These are phyloP conservation scores for Tolypocladium guangdongense DNA, from an alignment of 2,329 filamentous ascomycete genomes.

Conservation along the genomic window DNA sequence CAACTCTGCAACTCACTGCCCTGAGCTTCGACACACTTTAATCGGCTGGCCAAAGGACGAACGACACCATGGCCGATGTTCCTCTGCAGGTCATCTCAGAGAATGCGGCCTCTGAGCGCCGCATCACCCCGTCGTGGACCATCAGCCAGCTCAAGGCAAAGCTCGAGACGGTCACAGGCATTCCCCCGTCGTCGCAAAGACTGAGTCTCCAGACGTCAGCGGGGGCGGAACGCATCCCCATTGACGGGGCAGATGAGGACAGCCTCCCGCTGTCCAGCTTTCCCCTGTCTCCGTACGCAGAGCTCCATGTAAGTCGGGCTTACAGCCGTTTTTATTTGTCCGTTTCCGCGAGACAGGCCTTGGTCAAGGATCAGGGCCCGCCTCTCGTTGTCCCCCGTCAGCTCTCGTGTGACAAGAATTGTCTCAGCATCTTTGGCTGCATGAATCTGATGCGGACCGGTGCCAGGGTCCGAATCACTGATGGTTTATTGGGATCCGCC, in stretches of 20 bases:
- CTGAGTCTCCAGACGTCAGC: conserved; percentile 56
- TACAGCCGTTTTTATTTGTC: conserved; percentile 7
- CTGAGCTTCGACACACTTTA: not conserved
- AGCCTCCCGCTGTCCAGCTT: conserved; percentile 51
- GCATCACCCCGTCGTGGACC: conserved; percentile 86
- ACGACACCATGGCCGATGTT: conserved; percentile 53
- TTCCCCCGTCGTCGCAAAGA: conserved; percentile 69
- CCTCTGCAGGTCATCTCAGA: conserved; percentile 66
- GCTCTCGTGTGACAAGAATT: conserved; percentile 1
- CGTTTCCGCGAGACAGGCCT: not conserved
- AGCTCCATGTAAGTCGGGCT: conserved; percentile 59
- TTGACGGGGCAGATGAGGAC: conserved; percentile 67
- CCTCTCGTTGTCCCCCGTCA: not conserved
- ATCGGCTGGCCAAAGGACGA: not conserved
- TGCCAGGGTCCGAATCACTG: not conserved
- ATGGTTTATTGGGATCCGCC: not conserved
- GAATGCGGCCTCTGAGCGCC: conserved; percentile 73
- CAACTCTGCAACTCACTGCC: not conserved
- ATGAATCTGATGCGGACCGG: not conserved
- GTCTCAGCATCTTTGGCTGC: conserved; percentile 1
- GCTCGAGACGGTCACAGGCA: conserved; percentile 85
- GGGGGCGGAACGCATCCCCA: conserved; percentile 46
- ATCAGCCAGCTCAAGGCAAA: conserved; percentile 75
- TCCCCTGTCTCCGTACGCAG: conserved; percentile 61
- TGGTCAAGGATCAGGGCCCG: conserved; percentile 1